These are phyloP conservation scores for Taiwanofungus camphoratus DNA, from an alignment of 1,284 basidiomycete species.

Conservation along the genomic window DNA sequence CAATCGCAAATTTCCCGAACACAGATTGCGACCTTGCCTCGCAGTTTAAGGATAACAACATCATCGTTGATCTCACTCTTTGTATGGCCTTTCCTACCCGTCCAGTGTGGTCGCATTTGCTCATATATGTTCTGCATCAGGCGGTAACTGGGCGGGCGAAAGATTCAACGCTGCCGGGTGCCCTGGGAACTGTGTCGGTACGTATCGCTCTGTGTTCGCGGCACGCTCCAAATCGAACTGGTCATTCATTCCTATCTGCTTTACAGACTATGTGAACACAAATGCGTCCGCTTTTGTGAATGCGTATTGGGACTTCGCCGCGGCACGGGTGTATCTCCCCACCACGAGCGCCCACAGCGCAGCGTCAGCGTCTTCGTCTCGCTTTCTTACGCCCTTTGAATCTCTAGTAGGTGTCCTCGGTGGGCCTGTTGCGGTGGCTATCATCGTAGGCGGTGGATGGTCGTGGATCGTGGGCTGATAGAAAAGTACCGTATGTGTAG, in stretches of 20 bases:
- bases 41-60: constrained; percentile 44
- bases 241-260: too few species aligned
- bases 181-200: constrained; percentile 41
- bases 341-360: background rate
- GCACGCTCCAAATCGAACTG: background rate
- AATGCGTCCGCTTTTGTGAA: constrained; percentile 59
- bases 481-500: too few species aligned
- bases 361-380: background rate
- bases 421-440: too few species aligned
- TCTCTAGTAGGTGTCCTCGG: too few species aligned
- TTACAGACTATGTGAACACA: constrained; percentile 51
- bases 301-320: constrained; percentile 43
- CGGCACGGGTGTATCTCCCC: constrained; percentile 6
- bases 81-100: constrained; percentile 28
- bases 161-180: constrained; percentile 37
- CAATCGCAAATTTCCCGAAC: constrained; percentile 44
- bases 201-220: background rate
- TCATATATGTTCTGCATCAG: constrained; percentile 19
- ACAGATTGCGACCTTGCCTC: constrained; percentile 37
- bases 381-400: too few species aligned
- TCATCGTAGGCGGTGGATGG: too few species aligned
- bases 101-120: constrained; percentile 21
- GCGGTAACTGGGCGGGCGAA: constrained; percentile 47
- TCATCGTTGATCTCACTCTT: constrained; percentile 46
- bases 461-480: too few species aligned